Evolutionary conservation across 257 asterid species (phyloP).

Genomic region (Cinchona pubescens): DNA sequence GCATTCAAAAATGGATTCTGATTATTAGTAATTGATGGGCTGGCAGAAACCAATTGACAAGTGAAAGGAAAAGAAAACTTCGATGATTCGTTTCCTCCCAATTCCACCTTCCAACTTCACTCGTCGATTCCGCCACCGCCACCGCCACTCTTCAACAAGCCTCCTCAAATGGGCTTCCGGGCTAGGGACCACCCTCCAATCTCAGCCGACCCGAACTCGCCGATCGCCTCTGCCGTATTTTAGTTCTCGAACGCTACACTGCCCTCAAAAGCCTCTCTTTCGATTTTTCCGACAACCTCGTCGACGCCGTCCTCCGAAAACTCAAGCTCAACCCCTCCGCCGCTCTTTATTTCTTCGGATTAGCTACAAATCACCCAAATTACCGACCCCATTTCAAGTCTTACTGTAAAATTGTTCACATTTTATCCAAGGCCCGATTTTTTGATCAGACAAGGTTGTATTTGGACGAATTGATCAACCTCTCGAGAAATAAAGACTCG

Average conservation of each 20-base stretch:
- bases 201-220: constrained; percentile 23
- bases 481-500: constrained; percentile 29
- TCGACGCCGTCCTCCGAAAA: constrained; percentile 53
- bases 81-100: constrained; percentile 14
- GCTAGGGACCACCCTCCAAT: not conserved
- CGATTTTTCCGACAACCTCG: constrained; percentile 63
- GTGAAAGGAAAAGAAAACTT: not conserved
- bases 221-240: constrained; percentile 54
- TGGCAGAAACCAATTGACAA: not conserved
- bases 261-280: constrained; percentile 50
- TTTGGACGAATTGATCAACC: constrained; percentile 49
- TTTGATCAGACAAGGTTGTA: constrained; percentile 56
- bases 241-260: constrained; percentile 61
- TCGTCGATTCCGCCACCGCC: constrained; percentile 10
- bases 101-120: constrained; percentile 14
- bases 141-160: constrained; percentile 19
- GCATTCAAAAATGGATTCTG: not conserved
- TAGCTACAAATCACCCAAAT: constrained; percentile 51
- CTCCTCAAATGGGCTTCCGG: constrained; percentile 3
- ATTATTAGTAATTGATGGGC: not conserved
- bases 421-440: constrained; percentile 61
- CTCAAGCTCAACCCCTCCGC: constrained; percentile 60
- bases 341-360: constrained; percentile 66
- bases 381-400: constrained; percentile 62
- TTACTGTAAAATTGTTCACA: constrained; percentile 57